Base-by-base conservation (phyloP, 768 basidiomycete genomes). In the Ramaria sp. region DNA sequence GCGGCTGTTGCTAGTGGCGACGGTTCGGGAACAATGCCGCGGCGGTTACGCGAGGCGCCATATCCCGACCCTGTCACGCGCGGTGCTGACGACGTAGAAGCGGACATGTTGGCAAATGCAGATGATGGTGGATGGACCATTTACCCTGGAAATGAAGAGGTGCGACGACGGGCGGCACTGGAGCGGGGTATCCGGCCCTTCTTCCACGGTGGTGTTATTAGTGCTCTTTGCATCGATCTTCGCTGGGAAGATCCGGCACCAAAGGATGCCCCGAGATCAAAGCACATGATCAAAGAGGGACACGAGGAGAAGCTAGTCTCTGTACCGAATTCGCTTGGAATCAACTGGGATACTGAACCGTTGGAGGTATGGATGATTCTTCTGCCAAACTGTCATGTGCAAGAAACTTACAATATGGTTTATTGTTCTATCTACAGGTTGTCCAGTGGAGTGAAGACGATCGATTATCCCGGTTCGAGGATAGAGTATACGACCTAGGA, bases 51-150 rank as follows among this genome's bases (percentile, higher is more conserved):
- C 18, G 22, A 55, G n/a, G 9, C 38, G 25, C 30, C 20, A 1
- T 47, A 47, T 32, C 37, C 45, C 37, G 53, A 48, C 13, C 34
- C 28, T 9, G 38, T 56, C 5, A 27, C 43, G 16, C 52, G 51
- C 18, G 36, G 34, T 13, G 50, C 45, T 36, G 49, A 58, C 34
- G 59, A 60, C 50, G 59, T 60, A 18, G 59, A 60, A 9, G 60
- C 60, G 25, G 64, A 64, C 51, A 48, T 62, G 50, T 56, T 66
- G 25, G 68, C 63, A 37, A 66, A 69, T 53, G 58, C 63, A 10
- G 61, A 52, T 45, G 60, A 60, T 48, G 51, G 56, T 22, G 68
- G 68, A 5, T 22, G 58, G 38, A 64, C 61, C 2, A 58, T 67
- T 24, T 45, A 57, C 20, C 60, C 61, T 0, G 60, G 57, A 1